phyloP scores from a whole-genome alignment of 768 basidiomycete species.

The Mycena rebaudengoi region DNA sequence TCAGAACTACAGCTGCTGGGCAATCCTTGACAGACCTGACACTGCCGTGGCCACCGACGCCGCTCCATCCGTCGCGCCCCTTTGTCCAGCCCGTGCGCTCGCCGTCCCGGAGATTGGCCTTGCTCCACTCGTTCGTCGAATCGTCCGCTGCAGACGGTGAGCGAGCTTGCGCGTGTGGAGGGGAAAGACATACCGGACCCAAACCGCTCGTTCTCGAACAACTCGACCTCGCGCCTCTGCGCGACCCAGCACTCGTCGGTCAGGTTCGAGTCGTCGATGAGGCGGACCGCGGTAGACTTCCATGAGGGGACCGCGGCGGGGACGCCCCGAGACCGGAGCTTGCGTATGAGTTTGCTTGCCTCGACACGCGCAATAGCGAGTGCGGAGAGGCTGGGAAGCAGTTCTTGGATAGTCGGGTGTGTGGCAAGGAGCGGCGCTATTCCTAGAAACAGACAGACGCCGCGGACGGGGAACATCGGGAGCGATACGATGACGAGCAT shows the following conservation, averaged over 20 bases:
- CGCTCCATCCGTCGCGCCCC: constrained; percentile 76
- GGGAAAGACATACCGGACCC: constrained; percentile 28
- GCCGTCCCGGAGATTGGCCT: constrained; percentile 46
- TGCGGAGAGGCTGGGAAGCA: constrained; percentile 37
- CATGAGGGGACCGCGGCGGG: constrained; percentile 1
- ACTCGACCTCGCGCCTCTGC: constrained; percentile 72
- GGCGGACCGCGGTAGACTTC: constrained; percentile 40
- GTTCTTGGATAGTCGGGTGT: constrained; percentile 53
- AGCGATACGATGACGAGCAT: constrained; percentile 56
- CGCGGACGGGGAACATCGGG: constrained; percentile 56
- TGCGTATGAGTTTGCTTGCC: background rate
- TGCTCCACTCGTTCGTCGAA: constrained; percentile 49
- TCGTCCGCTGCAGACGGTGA: constrained; percentile 16
- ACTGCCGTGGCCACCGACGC: constrained; percentile 56
- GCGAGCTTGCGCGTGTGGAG: too few species aligned
- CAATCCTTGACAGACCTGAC: constrained; percentile 63
- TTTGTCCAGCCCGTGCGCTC: constrained; percentile 78
- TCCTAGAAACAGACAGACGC: constrained; percentile 56
- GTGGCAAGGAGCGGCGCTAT: constrained; percentile 60
- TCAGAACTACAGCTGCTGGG: constrained; percentile 17
- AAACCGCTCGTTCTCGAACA: constrained; percentile 86
- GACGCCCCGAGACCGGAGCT: background rate
- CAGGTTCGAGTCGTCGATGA: constrained; percentile 73
- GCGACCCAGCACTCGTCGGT: constrained; percentile 70
- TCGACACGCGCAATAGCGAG: background rate